Evolutionary conservation across 352 stramenopile species (phyloP), one percentile per base, ranked within the genome.

Genomic region (Pythium vanterpoolii): DNA sequence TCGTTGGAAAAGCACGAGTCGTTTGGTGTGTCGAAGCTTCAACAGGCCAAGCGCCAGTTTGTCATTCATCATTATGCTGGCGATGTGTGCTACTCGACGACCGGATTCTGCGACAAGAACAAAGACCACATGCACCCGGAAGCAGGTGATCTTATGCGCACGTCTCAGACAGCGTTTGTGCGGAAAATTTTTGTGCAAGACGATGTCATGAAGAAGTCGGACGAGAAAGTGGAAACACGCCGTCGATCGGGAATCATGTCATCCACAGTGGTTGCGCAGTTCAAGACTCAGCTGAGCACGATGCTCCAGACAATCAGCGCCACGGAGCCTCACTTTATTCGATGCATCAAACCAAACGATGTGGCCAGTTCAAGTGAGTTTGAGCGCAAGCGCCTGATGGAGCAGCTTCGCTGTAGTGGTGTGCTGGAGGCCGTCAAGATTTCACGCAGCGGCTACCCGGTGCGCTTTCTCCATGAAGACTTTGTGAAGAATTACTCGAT

Each of bases 251-350:
- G 79, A 0, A 90, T 93, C 34, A 84, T 92, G 82, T 92, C 83
- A 11, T 88, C 86, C 6, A 93, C 83, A 4, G 85, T 93, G 14
- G 81, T 90, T 3, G 66, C 81, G n/a, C 87, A 99, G 68, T 99
- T 99, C 76, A 95, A 95, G 50, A 90, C 68, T 23, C 96, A 99
- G 56, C 73, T 99, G 1, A 86, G 68, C 26, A 79, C 87, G 13
- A 82, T 99, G 46, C 77, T 99, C 11, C 85, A 94, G 1, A 93
- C 97, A 19, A 74, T 99, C 16, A 96, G 98, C 64, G 85, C 80
- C 10, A 98, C 95, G 0, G 83, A 98, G 44, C 95, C 97, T 11
- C 88, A 96, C 60, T 96, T 96, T 64, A 87, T 96, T 66, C 87
- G 88, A 8, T 96, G 88, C 56, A 91, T 96, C 33, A 96, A 96